phyloP scores from a whole-genome alignment of 306 rosid species.

The Hippophae tibetana region DNA sequence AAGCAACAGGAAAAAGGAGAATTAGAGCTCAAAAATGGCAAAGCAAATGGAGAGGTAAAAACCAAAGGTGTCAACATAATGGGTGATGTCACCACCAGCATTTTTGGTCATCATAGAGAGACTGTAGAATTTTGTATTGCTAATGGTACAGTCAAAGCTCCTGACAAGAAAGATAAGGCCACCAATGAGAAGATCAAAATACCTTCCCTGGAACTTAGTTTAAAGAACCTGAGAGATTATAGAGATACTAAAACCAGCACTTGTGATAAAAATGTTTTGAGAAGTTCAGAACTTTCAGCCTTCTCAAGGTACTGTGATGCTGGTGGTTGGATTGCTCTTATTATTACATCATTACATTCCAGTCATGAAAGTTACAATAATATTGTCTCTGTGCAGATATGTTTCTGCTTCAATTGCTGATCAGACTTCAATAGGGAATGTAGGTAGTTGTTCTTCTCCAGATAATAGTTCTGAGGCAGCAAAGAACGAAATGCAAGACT shows the following conservation, averaged over 20 bases:
- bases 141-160: conserved; percentile 5
- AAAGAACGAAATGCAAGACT: conserved; percentile 24
- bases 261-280: conserved; percentile 39
- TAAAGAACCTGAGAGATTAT: conserved; percentile 39
- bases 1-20: conserved; percentile 23
- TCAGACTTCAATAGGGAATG: conserved; percentile 40
- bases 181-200: conserved; percentile 18
- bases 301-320: conserved; percentile 43
- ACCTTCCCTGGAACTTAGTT: conserved; percentile 44
- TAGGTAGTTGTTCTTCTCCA: conserved; percentile 37
- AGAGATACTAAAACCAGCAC: conserved; percentile 28
- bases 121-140: conserved; percentile 30
- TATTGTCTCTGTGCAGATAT: conserved; percentile 36
- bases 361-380: not conserved
- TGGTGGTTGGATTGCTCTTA: conserved; percentile 5
- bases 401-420: conserved; percentile 36
- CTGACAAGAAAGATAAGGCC: conserved; percentile 3
- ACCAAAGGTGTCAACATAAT: conserved; percentile 12
- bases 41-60: conserved; percentile 13
- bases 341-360: not conserved
- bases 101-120: conserved; percentile 28
- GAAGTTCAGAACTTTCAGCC: conserved; percentile 49
- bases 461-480: conserved; percentile 37
- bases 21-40: conserved; percentile 25
- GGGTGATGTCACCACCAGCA: conserved; percentile 21